These are phyloP conservation scores for Acacia crassicarpa DNA, from an alignment of 306 rosid species.

Conservation along the genomic window DNA sequence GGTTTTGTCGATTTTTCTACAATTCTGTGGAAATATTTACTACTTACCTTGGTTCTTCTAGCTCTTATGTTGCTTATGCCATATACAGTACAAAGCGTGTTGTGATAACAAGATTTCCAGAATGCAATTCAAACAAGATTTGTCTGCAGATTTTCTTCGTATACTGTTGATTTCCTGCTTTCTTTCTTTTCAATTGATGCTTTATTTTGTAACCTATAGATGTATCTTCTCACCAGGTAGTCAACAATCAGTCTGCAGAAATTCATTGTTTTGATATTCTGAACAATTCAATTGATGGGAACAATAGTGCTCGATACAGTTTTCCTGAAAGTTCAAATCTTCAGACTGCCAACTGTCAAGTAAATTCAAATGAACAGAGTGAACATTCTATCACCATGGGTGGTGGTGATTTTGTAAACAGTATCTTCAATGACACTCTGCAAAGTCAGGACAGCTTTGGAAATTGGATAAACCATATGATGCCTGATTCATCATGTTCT, in stretches of 20 bases:
- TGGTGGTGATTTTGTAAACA: constrained; percentile 38
- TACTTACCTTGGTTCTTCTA: background rate
- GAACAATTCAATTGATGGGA: constrained; percentile 39
- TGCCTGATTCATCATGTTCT: constrained; percentile 62
- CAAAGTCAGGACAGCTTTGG: constrained; percentile 91
- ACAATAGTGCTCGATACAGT: constrained; percentile 37
- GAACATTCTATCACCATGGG: constrained; percentile 33
- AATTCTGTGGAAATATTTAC: background rate
- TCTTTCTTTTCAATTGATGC: background rate
- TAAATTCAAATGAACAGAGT: constrained; percentile 43
- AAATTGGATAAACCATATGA: constrained; percentile 67
- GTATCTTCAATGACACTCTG: constrained; percentile 51
- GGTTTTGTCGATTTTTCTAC: background rate
- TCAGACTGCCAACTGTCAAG: constrained; percentile 42
- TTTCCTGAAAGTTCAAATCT: constrained; percentile 41
- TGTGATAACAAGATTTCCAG: background rate
- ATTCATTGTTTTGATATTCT: constrained; percentile 42
- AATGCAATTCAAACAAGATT: background rate
- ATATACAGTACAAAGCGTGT: background rate
- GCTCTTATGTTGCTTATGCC: background rate
- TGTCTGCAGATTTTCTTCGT: background rate
- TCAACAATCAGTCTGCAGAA: constrained; percentile 42
- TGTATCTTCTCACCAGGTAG: constrained; percentile 50
- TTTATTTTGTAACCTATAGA: constrained; percentile 15
- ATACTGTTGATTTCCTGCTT: background rate